Base-by-base conservation (phyloP, 2,329 filamentous ascomycete species). In the Arthrobotrys sphaeroides region DNA sequence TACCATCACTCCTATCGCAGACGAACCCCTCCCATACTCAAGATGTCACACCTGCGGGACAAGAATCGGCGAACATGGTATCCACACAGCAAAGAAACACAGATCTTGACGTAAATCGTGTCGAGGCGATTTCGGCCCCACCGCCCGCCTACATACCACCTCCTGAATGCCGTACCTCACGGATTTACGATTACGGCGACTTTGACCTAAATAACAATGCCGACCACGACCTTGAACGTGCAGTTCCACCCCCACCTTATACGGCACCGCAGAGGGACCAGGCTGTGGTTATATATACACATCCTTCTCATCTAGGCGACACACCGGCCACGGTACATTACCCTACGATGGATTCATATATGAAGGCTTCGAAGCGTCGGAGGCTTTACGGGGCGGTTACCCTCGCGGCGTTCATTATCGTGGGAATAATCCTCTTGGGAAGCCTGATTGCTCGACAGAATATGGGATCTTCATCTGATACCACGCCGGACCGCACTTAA, bases 71-170 rank as follows among this genome's bases (percentile, higher is more conserved):
- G 36, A 61, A 65, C 49, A 45, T 55, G 42, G 31, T 28, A 24
- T 38, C 49, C 40, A 20, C 16, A 22, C 51, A 49, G 42, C 51
- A 57, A 57, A 20, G 24, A n/a, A 40, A 47, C 20, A 45, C 42
- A 24, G 26, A 43, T 40, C 33, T 55, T 12, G 31, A 68, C 12
- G 28, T 38, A 43, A 59, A 75, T 28, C 22, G 26, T n/a, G 45
- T 75, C 45, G 70, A 68, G 31, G n/a, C 62, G 6, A 47, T 59
- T 24, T 64, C 72, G 9, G 57, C 64, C 13, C 72, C 64, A 42
- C 72, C 72, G 64, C 72, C 72, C 26, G 72, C 72, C 22, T 75
- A 75, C 59, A 53, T 69, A 3, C 72, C 64, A 20, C 59, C 72
- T 5, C 70, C 43, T 24, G 72, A 75, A 31, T 75, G 72, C 31